Evolutionary conservation across 1,139 yeast species (phyloP).

Genomic region (Pneumocystis murina): DNA sequence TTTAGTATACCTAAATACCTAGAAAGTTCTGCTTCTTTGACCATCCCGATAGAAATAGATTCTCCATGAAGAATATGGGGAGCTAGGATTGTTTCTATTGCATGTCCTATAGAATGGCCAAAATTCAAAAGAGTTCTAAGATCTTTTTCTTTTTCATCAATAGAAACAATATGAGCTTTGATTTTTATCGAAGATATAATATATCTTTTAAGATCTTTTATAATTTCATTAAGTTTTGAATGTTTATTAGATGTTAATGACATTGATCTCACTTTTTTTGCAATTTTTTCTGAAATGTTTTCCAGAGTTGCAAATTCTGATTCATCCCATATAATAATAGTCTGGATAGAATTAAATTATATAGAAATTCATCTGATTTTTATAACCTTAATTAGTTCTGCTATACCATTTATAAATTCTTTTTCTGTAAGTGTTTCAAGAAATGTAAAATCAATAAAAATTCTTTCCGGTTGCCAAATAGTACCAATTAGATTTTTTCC

Average conservation of each 20-base stretch:
- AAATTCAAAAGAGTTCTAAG: slow-evolving; percentile 81
- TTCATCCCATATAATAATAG: slow-evolving; percentile 97
- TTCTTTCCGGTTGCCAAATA: slow-evolving; percentile 88
- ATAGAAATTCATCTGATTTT: background rate
- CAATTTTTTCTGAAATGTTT: slow-evolving; percentile 50
- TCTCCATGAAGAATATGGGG: slow-evolving; percentile 97
- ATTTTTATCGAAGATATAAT: slow-evolving; percentile 79
- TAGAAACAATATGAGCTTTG: slow-evolving; percentile 84
- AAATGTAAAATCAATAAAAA: slow-evolving; percentile 78
- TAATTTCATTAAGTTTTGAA: slow-evolving; percentile 26
- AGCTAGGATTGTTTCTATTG: slow-evolving; percentile 88
- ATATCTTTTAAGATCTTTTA: slow-evolving; percentile 58
- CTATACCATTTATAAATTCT: slow-evolving; percentile 96
- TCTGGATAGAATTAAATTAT: slow-evolving; percentile 21
- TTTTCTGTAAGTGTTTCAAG: slow-evolving; percentile 79
- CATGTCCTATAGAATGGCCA: slow-evolving; percentile 97
- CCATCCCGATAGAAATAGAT: slow-evolving; percentile 91
- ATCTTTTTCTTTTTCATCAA: slow-evolving; percentile 93
- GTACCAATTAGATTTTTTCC: slow-evolving; percentile 97
- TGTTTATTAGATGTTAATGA: background rate
- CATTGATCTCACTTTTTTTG: slow-evolving; percentile 30
- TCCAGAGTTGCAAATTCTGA: slow-evolving; percentile 75
- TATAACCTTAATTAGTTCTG: slow-evolving; percentile 68
- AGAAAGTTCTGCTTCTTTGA: slow-evolving; percentile 84
- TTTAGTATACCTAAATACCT: slow-evolving; percentile 78